phyloP scores from a whole-genome alignment of 2,329 filamentous ascomycete species.

The Aureobasidium mangrovei region DNA sequence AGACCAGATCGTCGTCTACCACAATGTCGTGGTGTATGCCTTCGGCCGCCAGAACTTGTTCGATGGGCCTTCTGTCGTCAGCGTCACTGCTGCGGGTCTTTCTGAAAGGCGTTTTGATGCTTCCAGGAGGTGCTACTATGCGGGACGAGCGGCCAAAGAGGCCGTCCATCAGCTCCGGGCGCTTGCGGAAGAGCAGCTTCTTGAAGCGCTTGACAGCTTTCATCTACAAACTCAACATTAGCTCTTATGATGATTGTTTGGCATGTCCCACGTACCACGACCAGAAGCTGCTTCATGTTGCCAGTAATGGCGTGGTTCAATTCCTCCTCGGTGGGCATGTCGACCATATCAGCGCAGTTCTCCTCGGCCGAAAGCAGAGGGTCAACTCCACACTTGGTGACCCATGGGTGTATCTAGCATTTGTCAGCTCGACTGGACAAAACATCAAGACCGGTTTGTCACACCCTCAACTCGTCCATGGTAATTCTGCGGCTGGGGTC shows the following conservation, averaged over 20 bases:
- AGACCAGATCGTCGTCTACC: slow-evolving; percentile 26
- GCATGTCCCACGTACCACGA: slow-evolving; percentile 50
- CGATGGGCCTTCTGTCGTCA: slow-evolving; percentile 42
- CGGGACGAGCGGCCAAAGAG: slow-evolving; percentile 51
- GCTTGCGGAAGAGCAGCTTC: slow-evolving; percentile 52
- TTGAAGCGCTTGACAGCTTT: slow-evolving; percentile 91
- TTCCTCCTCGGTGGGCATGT: slow-evolving; percentile 81
- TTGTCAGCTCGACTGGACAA: slow-evolving; percentile 18
- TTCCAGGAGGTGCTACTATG: slow-evolving; percentile 48
- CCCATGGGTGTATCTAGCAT: slow-evolving; percentile 77
- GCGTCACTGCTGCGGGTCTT: slow-evolving; percentile 44
- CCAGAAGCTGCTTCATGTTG: slow-evolving; percentile 78
- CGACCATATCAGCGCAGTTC: slow-evolving; percentile 73
- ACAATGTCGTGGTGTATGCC: slow-evolving; percentile 43
- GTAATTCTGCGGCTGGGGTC: slow-evolving; percentile 73
- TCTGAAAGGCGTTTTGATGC: slow-evolving; percentile 18
- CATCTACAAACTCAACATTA: slow-evolving; percentile 45
- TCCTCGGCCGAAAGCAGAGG: slow-evolving; percentile 71
- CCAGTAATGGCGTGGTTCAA: slow-evolving; percentile 83
- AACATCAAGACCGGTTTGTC: neutral
- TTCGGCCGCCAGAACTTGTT: slow-evolving; percentile 43
- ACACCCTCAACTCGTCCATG: slow-evolving; percentile 72
- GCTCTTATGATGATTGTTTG: neutral
- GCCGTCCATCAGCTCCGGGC: slow-evolving; percentile 47
- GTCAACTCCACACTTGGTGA: slow-evolving; percentile 72